Conservation (phyloP, 495 filamentous ascomycete species). For the Hyaloscypha bicolor region DNA sequence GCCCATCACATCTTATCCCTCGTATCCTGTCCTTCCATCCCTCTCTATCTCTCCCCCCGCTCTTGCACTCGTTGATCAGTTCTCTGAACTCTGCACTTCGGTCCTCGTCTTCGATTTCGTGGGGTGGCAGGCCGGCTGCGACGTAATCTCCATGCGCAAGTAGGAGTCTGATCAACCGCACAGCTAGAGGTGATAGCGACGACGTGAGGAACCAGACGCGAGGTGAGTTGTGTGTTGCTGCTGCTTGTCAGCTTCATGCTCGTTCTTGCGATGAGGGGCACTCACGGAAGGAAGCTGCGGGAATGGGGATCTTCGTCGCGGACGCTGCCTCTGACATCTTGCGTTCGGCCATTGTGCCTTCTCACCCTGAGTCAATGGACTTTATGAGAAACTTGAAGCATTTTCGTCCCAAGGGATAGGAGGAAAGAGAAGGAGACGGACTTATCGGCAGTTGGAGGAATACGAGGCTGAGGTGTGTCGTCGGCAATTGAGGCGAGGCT, state of each 20-base stretch:
- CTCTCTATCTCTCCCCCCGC: conserved; percentile 53
- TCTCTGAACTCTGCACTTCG: conserved; percentile 56
- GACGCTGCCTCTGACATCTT: conserved; percentile 30
- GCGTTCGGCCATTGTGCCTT: conserved; percentile 22
- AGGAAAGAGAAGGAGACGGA: not conserved
- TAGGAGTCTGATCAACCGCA: conserved; percentile 69
- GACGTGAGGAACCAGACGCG: conserved; percentile 88
- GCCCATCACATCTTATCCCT: conserved; percentile 56
- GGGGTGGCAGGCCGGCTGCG: conserved; percentile 72
- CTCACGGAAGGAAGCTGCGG: conserved; percentile 29
- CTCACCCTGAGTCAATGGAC: not conserved
- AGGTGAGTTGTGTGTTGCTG: conserved; percentile 56
- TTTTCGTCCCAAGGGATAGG: conserved; percentile 1
- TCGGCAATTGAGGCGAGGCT: conserved; percentile 19
- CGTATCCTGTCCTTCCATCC: conserved; percentile 60
- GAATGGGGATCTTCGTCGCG: conserved; percentile 22
- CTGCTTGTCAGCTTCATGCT: conserved; percentile 3
- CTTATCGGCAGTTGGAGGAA: conserved; percentile 10
- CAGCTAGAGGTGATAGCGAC: conserved; percentile 75
- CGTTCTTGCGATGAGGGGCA: not conserved
- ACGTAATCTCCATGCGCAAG: conserved; percentile 87
- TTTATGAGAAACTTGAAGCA: conserved; percentile 1
- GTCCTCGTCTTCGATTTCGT: conserved; percentile 64
- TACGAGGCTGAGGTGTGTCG: conserved; percentile 18
- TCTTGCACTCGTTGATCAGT: conserved; percentile 61